Base-by-base conservation (phyloP, 2,329 filamentous ascomycete species). In the Cadophora luteo-olivacea region DNA sequence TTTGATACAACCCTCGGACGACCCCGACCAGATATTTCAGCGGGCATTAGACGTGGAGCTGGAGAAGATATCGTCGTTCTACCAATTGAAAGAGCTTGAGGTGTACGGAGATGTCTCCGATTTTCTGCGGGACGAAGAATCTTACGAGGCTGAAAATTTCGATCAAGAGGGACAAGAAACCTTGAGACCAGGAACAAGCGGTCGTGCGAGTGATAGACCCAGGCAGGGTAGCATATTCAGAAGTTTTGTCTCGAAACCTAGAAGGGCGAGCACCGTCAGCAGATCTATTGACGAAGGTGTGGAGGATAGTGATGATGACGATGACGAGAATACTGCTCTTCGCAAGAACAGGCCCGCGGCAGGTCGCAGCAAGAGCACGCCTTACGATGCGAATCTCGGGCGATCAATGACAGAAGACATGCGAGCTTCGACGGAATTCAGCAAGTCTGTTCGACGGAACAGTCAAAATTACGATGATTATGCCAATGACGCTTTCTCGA, bases 11-110 rank as follows among this genome's bases (percentile, higher is more conserved):
- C 66, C 86, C 87, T 68, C 81, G 84, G 74, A 73, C 57, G 91
- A 97, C 68, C 91, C 94, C 16, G 94, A 98, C 78, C 86, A 88
- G 49, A 86, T 94, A 68, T 99, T 99, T 79, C 86, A 86, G 72
- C 89, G 89, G 72, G 90, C 94, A 51, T 86, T 99, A 22, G 93
- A 97, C 76, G 87, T 91, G 52, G 96, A 99, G 79, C 83, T 99
- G 62, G 94, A 98, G 77, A 98, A 98, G 84, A 93, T 99, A 70
- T 92, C 89, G 76, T 92, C 91, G 0, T 99, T 99, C 80, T 98
- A 96, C 80, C 86, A 90, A 70, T 82, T 93, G 70, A 99, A 99
- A 80, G 94, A 99, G 80, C 84, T 88, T 29, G 95, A 98, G 79
- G 89, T 99, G 16, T 89, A 91, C 69, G 89, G 91, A 64, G 95